These are phyloP conservation scores for Ailanthus altissimus DNA, from an alignment of 345 rosid species.

Conservation along the genomic window DNA sequence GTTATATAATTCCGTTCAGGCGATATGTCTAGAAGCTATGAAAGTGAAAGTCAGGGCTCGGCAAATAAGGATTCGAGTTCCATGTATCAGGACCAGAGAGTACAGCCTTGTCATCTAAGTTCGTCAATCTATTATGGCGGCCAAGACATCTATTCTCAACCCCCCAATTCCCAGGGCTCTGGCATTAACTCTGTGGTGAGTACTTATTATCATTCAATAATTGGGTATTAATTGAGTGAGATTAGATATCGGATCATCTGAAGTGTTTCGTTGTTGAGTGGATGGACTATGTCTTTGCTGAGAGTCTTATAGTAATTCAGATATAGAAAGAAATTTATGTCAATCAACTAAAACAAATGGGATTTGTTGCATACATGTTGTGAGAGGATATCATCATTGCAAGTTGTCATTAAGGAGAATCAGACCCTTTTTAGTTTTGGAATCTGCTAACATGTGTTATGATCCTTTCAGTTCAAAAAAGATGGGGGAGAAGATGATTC, in stretches of 20 bases:
- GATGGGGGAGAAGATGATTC: constrained; percentile 79
- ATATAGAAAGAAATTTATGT: not conserved
- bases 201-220: constrained; percentile 5
- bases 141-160: constrained; percentile 53
- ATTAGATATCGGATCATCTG: not conserved
- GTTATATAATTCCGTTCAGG: constrained; percentile 30
- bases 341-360: too few species aligned
- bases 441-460: constrained; percentile 4
- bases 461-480: constrained; percentile 47
- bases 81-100: constrained; percentile 54
- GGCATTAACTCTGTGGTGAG: constrained; percentile 53
- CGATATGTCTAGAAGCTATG: constrained; percentile 32
- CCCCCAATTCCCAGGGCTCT: constrained; percentile 46
- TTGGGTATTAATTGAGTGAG: not conserved
- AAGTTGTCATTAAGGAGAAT: not conserved
- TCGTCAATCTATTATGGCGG: constrained; percentile 90
- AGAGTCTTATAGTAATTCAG: not conserved
- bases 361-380: not conserved
- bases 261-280: not conserved
- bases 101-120: constrained; percentile 71
- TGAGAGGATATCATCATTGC: not conserved
- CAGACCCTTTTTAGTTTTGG: not conserved
- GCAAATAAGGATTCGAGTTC: constrained; percentile 38
- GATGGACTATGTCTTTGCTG: not conserved
- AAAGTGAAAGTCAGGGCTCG: constrained; percentile 36